phyloP scores from a whole-genome alignment of 768 basidiomycete species.

The Xanthoconium purpureum region DNA sequence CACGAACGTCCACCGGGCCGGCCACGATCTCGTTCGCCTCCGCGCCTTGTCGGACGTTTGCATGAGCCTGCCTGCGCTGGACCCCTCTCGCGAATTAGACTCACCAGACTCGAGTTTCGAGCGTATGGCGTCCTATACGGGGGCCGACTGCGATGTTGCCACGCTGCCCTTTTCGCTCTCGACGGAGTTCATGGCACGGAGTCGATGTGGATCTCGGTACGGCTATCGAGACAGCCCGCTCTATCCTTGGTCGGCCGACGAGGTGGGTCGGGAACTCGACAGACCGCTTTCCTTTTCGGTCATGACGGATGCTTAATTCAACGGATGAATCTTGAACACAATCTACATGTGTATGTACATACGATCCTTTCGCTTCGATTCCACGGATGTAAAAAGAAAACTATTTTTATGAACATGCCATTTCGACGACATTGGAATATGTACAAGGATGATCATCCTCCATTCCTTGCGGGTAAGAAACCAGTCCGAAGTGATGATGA shows the following conservation, averaged over 20 bases:
- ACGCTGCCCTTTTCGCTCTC: slow-evolving; percentile 1
- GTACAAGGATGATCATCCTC: slow-evolving; percentile 27
- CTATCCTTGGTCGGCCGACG: slow-evolving; percentile 6
- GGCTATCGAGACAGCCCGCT: slow-evolving; percentile 4
- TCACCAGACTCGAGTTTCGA: slow-evolving; percentile 5
- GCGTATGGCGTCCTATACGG: background rate
- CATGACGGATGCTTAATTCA: background rate
- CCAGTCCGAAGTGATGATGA: slow-evolving; percentile 13
- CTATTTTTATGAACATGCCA: slow-evolving; percentile 1
- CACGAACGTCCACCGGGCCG: background rate
- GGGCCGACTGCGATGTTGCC: background rate
- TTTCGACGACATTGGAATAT: slow-evolving; percentile 16
- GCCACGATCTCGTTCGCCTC: background rate
- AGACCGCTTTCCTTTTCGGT: slow-evolving; percentile 5
- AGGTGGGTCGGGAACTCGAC: slow-evolving; percentile 2
- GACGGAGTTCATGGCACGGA: background rate
- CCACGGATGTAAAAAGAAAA: background rate
- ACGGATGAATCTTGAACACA: background rate
- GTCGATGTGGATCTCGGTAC: background rate
- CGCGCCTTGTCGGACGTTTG: background rate
- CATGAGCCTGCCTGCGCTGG: background rate
- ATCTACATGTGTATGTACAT: background rate
- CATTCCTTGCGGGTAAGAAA: slow-evolving; percentile 26
- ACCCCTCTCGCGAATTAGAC: background rate
- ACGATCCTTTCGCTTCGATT: background rate